Conservation (phyloP, 257 asterid genomes). For the Solanum etuberosum region DNA sequence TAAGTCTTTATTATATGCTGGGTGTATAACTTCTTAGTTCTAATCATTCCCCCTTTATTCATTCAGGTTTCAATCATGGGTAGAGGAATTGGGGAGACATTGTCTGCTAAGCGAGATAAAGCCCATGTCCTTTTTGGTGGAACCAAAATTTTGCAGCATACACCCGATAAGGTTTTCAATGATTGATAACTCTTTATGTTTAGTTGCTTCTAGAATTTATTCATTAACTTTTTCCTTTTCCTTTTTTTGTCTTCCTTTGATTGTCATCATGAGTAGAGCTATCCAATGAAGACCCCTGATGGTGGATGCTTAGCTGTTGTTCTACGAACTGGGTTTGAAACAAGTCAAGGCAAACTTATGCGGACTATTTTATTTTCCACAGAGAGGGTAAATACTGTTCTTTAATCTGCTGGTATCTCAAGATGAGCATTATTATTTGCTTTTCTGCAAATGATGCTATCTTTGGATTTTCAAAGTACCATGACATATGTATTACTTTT, state of each 20-base stretch:
- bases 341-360: slow-evolving; percentile 99
- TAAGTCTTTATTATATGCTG: neutral
- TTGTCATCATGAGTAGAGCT: slow-evolving; percentile 39
- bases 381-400: slow-evolving; percentile 61
- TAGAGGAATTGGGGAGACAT: slow-evolving; percentile 66
- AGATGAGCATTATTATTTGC: neutral
- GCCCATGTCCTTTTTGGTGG: slow-evolving; percentile 97
- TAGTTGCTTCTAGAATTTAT: neutral
- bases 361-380: slow-evolving; percentile 96
- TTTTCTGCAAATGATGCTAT: neutral
- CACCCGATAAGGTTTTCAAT: slow-evolving; percentile 73
- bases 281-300: slow-evolving; percentile 87
- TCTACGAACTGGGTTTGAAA: slow-evolving; percentile 94
- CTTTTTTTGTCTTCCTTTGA: neutral
- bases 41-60: neutral
- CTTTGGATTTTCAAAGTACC: neutral
- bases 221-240: neutral
- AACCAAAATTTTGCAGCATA: slow-evolving; percentile 91
- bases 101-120: slow-evolving; percentile 79
- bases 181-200: neutral
- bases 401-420: slow-evolving; percentile 6
- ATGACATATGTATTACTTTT: neutral
- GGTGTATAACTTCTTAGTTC: neutral
- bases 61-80: slow-evolving; percentile 73
- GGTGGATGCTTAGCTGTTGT: slow-evolving; percentile 98